These are phyloP conservation scores for Hibiscus mutabilis DNA, from an alignment of 345 rosid genomes.

Conservation along the genomic window DNA sequence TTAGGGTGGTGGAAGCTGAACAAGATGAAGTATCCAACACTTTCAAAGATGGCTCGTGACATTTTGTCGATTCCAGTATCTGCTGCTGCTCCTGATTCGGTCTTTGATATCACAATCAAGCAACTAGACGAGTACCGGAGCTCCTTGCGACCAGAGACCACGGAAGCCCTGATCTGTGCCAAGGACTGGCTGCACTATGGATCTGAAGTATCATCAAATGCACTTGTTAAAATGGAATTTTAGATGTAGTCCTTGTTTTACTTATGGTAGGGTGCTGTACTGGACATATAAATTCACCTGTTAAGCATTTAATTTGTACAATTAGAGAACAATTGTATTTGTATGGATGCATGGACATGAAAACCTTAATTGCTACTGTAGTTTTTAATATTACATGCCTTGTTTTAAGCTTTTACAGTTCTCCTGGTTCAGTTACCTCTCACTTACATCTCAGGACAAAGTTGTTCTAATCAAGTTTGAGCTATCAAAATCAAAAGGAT, in stretches of 20 bases:
- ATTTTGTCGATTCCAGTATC: conserved; percentile 59
- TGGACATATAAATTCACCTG: background rate
- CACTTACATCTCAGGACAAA: too few relatives aligned
- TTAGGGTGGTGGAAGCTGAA: conserved; percentile 91
- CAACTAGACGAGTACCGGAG: conserved; percentile 65
- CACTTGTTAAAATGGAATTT: conserved; percentile 52
- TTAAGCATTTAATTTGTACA: conserved; percentile 13
- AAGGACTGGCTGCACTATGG: conserved; percentile 76
- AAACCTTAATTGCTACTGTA: background rate
- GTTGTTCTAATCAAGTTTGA: too few relatives aligned
- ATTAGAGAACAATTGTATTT: conserved; percentile 9
- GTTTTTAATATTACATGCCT: background rate
- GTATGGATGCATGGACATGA: conserved; percentile 16
- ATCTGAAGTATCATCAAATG: conserved; percentile 27
- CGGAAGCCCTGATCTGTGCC: conserved; percentile 83
- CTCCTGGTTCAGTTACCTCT: background rate
- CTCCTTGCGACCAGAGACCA: conserved; percentile 70
- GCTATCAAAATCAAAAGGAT: too few relatives aligned
- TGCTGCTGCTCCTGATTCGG: conserved; percentile 42
- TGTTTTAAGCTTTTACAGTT: background rate
- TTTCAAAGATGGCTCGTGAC: conserved; percentile 88
- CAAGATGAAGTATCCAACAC: conserved; percentile 72
- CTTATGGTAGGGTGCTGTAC: conserved; percentile 3
- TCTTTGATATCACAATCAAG: conserved; percentile 45
- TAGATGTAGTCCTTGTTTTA: conserved; percentile 20